Conservation (phyloP, 768 basidiomycete genomes). For the Lepiota brunneoincarnata region DNA sequence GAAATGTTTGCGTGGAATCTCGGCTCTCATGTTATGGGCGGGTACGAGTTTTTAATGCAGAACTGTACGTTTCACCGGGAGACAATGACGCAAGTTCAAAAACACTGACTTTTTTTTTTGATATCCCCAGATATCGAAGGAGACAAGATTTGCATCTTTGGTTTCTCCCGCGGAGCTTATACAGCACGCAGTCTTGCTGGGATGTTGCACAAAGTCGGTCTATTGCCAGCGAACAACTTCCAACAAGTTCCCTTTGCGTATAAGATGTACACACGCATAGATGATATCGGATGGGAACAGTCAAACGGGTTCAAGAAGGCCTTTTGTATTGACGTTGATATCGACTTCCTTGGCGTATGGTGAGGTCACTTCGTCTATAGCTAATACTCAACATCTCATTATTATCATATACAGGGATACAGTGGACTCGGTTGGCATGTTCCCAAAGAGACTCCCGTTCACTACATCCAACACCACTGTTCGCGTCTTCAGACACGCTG, state of each 20-base stretch:
- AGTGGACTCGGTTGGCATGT: conserved; percentile 59
- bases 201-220: conserved; percentile 51
- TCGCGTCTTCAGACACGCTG: conserved; percentile 59
- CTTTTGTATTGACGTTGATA: conserved; percentile 49
- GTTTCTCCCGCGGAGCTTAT: conserved; percentile 66
- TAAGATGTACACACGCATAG: conserved; percentile 55
- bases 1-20: conserved; percentile 49
- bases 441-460: conserved; percentile 55
- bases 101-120: neutral
- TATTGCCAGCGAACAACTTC: conserved; percentile 43
- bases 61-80: conserved; percentile 36
- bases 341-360: conserved; percentile 62
- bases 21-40: conserved; percentile 48
- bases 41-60: conserved; percentile 60
- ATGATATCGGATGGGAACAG: conserved; percentile 45
- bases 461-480: conserved; percentile 54
- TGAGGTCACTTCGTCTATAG: conserved; percentile 18
- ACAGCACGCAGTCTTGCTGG: conserved; percentile 47
- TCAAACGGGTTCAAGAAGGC: conserved; percentile 54
- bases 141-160: conserved; percentile 64
- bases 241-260: conserved; percentile 66
- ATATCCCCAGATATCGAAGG: conserved; percentile 37
- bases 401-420: conserved; percentile 60
- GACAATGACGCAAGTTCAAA: too few relatives aligned
- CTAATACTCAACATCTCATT: neutral